A percentile compares a stretch with the other conserved stretches of the same genome.
Conservation (phyloP, 1,139 yeast species). For the Magnusiomyces paraingens region DNA sequence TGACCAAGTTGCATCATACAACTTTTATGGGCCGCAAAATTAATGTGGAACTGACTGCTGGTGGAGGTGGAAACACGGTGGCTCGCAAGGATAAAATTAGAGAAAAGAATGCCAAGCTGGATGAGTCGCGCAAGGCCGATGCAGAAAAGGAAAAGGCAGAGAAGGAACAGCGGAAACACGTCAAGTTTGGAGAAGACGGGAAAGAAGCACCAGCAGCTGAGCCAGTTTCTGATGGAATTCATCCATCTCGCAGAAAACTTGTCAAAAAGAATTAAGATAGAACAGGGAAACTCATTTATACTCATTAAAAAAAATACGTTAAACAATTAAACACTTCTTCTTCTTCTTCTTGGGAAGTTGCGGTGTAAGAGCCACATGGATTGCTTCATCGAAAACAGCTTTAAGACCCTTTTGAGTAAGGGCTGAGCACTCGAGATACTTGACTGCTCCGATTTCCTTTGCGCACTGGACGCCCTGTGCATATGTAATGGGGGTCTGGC, state of each 20-base stretch:
- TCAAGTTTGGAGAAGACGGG: slow-evolving; percentile 1
- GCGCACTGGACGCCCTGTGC: slow-evolving; percentile 93
- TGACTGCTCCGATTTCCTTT: slow-evolving; percentile 87
- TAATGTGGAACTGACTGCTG: slow-evolving; percentile 93
- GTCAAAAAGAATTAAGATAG: background rate
- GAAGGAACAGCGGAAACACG: slow-evolving; percentile 1
- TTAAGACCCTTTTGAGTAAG: slow-evolving; percentile 69
- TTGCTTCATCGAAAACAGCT: slow-evolving; percentile 74
- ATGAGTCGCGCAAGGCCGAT: slow-evolving; percentile 28
- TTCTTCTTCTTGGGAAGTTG: slow-evolving; percentile 68
- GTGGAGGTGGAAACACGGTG: slow-evolving; percentile 92
- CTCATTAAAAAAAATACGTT: background rate
- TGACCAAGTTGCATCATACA: slow-evolving; percentile 68
- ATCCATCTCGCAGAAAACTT: slow-evolving; percentile 44
- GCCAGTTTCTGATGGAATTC: slow-evolving; percentile 35
- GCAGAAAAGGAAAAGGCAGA: slow-evolving; percentile 40
- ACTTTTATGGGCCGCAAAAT: slow-evolving; percentile 62
- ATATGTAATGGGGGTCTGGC: slow-evolving; percentile 75
- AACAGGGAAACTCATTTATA: background rate
- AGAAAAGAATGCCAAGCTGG: slow-evolving; percentile 68
- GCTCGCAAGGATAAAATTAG: slow-evolving; percentile 63
- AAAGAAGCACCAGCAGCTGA: background rate
- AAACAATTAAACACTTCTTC: slow-evolving; percentile 8
- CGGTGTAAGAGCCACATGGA: slow-evolving; percentile 61
- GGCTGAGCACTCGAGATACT: slow-evolving; percentile 92